Evolutionary conservation across 495 filamentous ascomycete genomes (phyloP), one percentile per base, ranked within the genome.

Genomic region (Penicillium verhagenii): DNA sequence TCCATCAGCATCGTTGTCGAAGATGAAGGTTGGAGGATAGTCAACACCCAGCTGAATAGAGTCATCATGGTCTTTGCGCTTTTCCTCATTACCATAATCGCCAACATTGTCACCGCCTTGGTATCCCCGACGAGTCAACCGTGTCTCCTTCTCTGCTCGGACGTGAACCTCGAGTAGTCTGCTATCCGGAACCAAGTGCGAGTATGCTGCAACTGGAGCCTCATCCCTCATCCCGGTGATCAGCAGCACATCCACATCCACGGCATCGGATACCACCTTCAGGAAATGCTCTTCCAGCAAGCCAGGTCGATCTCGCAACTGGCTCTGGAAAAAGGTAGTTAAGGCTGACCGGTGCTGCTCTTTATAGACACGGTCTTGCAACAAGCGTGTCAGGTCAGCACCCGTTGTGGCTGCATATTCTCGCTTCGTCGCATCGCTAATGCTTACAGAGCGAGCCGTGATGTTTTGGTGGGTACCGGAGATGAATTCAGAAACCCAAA

Each of bases 141-240:
- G 76, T 49, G 68, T 77, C 58, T 74, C 45, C 59, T 77, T 45
- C 56, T 71, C 79, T 49, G 74, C 75, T 63, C 69, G 18, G 50
- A 86, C 72, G 47, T 63, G 72, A 59, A 86, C 70, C 38, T 86
- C 82, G 55, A 86, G 37, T 24, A 86, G 53, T 53, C 70, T 79
- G 56, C 71, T 83, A 16, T 75, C 65, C 54, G 83, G 80, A 39
- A 86, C 79, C 52, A 85, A 65, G 74, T 79, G 77, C 25, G 80
- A 81, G 1, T 82, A 77, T 44, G 56, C 47, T 54, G 79, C 71
- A 29, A 88, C 78, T 4, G 82, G 83, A 5, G 81, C 78, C 60
- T 82, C 71, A 53, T 87, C 84, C 74, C 82, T 84, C 80, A 88
- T 82, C 5, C 85, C 85, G 0, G 83, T 86, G 62, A 88, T 82